phyloP scores from a whole-genome alignment of 2,329 filamentous ascomycete species.

The Aspergillus fructus region DNA sequence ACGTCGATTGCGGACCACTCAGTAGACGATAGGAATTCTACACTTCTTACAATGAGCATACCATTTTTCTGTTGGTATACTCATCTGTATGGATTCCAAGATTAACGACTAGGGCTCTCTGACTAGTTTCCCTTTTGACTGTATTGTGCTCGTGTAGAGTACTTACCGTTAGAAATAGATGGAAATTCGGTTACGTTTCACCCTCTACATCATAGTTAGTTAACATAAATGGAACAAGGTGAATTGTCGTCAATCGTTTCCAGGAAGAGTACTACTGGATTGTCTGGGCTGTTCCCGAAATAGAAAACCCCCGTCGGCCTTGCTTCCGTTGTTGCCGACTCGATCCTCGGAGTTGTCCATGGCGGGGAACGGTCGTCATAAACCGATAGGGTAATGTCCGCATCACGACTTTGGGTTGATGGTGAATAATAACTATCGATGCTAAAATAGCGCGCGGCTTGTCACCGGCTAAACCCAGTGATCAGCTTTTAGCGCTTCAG shows the following conservation, averaged over 20 bases:
- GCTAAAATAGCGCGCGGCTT: background rate
- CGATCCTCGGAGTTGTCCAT: background rate
- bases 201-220: conserved; percentile 29
- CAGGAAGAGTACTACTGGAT: background rate
- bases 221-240: background rate
- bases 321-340: background rate
- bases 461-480: no score
- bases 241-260: background rate
- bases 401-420: background rate
- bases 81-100: conserved; percentile 27
- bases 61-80: conserved; percentile 18
- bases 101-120: conserved; percentile 37
- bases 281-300: background rate
- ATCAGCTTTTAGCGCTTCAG: background rate
- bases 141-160: conserved; percentile 26
- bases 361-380: background rate
- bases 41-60: conserved; percentile 16
- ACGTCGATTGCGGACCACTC: no score
- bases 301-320: background rate
- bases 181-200: conserved; percentile 40
- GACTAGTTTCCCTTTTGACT: conserved; percentile 27
- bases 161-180: conserved; percentile 23
- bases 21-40: background rate
- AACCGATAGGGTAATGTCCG: background rate
- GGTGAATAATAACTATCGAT: background rate